These are phyloP conservation scores for Colletotrichum gloeosporioides DNA, from an alignment of 2,329 filamentous ascomycete species.

Conservation along the genomic window DNA sequence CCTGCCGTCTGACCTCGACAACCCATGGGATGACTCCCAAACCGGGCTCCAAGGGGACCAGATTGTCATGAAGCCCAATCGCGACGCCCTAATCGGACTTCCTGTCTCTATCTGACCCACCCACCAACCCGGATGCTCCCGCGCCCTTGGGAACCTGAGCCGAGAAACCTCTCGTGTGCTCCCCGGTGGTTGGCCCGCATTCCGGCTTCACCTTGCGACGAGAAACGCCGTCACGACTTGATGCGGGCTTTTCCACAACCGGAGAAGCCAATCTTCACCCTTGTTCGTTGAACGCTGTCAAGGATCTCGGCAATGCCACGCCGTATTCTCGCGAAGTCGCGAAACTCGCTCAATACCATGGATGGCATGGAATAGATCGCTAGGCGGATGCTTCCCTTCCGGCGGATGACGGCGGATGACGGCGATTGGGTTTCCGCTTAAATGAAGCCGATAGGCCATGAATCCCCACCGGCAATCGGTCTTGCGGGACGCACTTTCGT, in stretches of 20 bases:
- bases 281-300: background rate
- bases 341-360: background rate
- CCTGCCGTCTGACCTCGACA: background rate
- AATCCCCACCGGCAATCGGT: background rate
- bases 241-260: background rate
- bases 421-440: background rate
- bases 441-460: background rate
- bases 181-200: background rate
- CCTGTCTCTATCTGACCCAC: background rate
- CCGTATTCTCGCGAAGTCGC: background rate
- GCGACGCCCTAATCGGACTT: background rate
- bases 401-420: background rate
- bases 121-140: constrained; percentile 11
- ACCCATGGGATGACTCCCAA: background rate
- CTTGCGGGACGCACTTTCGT: background rate
- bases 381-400: background rate
- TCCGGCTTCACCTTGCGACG: background rate
- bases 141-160: background rate
- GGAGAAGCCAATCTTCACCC: background rate
- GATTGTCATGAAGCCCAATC: background rate
- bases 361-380: background rate
- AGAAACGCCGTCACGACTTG: background rate
- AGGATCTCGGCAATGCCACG: background rate
- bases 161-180: background rate
- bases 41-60: background rate